Conservation (phyloP, 768 basidiomycete species). For the Rhizopogon vulgaris region DNA sequence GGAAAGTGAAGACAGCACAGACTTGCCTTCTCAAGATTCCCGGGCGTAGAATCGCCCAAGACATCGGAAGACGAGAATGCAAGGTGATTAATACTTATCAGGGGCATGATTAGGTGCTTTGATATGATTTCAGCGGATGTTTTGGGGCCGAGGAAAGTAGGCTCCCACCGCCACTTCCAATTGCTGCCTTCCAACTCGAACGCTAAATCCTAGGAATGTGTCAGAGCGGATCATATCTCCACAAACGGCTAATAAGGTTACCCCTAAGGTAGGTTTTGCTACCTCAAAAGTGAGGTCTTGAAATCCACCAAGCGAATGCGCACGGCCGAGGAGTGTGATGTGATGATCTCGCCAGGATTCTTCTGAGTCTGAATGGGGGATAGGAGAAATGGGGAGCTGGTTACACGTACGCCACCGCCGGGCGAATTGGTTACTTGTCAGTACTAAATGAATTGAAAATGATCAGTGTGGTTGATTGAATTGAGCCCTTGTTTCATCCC, state of each 20-base stretch:
- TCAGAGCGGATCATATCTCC: slow-evolving; percentile 8
- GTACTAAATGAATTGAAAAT: slow-evolving; percentile 29
- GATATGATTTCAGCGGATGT: slow-evolving; percentile 69
- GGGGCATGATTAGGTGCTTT: slow-evolving; percentile 69
- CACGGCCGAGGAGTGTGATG: slow-evolving; percentile 49
- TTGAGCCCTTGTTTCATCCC: slow-evolving; percentile 7
- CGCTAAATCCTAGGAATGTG: slow-evolving; percentile 51
- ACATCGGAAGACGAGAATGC: slow-evolving; percentile 58
- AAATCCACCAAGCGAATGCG: slow-evolving; percentile 60
- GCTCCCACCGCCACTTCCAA: slow-evolving; percentile 81
- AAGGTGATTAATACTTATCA: slow-evolving; percentile 66
- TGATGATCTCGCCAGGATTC: slow-evolving; percentile 54
- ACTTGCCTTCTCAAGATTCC: slow-evolving; percentile 62
- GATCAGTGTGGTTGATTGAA: slow-evolving; percentile 14
- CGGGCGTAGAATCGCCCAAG: slow-evolving; percentile 47
- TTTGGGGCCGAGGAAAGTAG: slow-evolving; percentile 56
- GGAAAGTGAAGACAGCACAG: slow-evolving; percentile 2
- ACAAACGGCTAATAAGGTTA: slow-evolving; percentile 21
- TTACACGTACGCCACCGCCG: slow-evolving; percentile 70
- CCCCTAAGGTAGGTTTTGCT: slow-evolving; percentile 55
- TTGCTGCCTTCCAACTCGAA: slow-evolving; percentile 51
- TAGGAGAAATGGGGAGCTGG: slow-evolving; percentile 22
- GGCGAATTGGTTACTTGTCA: slow-evolving; percentile 52
- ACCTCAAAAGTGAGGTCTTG: slow-evolving; percentile 52
- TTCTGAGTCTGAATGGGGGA: slow-evolving; percentile 37